These are phyloP conservation scores for Penicillium paradoxum DNA, from an alignment of 495 filamentous ascomycete species.

Conservation along the genomic window DNA sequence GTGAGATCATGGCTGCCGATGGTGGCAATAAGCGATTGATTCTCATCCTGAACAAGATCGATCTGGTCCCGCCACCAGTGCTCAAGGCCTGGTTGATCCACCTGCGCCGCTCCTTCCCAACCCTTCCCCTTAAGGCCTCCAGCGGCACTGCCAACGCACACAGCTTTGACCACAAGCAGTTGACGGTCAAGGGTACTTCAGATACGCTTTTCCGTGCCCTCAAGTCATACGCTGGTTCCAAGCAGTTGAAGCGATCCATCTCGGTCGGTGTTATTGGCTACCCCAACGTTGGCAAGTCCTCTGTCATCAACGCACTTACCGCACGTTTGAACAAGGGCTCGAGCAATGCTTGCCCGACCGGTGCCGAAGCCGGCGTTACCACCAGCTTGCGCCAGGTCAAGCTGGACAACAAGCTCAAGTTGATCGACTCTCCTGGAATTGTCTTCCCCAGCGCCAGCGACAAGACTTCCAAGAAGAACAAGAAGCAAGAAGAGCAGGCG, in stretches of 20 bases:
- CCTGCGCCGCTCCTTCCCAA: constrained; percentile 87
- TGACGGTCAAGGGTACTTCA: constrained; percentile 82
- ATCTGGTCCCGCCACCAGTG: constrained; percentile 76
- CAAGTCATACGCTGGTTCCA: constrained; percentile 80
- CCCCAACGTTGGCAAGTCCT: constrained; percentile 96
- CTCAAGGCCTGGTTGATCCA: constrained; percentile 80
- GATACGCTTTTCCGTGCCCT: constrained; percentile 83
- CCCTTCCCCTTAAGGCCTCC: constrained; percentile 83
- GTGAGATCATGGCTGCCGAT: constrained; percentile 79
- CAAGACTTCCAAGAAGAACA: constrained; percentile 50
- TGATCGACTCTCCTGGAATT: constrained; percentile 94
- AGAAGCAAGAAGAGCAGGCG: constrained; percentile 64
- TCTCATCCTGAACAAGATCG: constrained; percentile 95
- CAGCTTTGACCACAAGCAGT: constrained; percentile 85
- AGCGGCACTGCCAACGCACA: constrained; percentile 78
- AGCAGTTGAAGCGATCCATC: constrained; percentile 81
- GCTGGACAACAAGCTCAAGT: constrained; percentile 88
- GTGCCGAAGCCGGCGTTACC: constrained; percentile 90
- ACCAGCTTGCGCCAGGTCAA: constrained; percentile 86
- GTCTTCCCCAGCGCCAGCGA: constrained; percentile 67
- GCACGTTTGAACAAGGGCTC: constrained; percentile 67
- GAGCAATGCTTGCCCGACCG: constrained; percentile 72
- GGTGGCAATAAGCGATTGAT: constrained; percentile 82
- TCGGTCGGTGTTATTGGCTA: constrained; percentile 94
- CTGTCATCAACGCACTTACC: constrained; percentile 90